Evolutionary conservation across 306 rosid genomes (phyloP).

Genomic region (Glycine latifolia): DNA sequence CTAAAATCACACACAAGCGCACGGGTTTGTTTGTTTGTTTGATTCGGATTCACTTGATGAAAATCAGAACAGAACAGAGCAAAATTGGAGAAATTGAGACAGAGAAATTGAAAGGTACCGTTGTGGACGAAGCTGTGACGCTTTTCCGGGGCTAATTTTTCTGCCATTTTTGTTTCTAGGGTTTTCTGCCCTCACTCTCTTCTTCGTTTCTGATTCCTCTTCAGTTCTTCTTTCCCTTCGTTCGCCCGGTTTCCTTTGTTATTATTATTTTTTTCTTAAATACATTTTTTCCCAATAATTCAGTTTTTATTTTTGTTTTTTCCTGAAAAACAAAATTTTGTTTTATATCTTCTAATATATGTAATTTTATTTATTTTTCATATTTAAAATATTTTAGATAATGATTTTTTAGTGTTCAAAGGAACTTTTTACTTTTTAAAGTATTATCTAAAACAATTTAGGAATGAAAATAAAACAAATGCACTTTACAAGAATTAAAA

Average conservation of each 20-base stretch:
- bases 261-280: background rate
- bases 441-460: no score
- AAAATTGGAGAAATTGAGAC: background rate
- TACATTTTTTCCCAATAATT: no score
- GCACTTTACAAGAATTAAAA: no score
- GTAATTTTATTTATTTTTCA: no score
- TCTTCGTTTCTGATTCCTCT: background rate
- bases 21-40: background rate
- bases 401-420: no score
- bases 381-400: no score
- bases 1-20: constrained; percentile 43
- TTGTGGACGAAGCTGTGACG: constrained; percentile 82
- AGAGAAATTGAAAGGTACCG: constrained; percentile 52
- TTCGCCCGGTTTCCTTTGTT: constrained; percentile 32
- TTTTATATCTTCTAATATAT: no score
- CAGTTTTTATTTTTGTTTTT: no score
- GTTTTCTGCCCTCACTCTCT: constrained; percentile 22
- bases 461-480: no score
- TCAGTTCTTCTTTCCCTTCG: background rate
- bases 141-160: constrained; percentile 94
- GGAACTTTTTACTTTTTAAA: no score
- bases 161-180: constrained; percentile 68
- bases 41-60: background rate
- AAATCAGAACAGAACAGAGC: background rate
- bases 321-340: no score